These are phyloP conservation scores for Naegleria gruberi DNA, from an alignment of 208 protist species.

Conservation along the genomic window DNA sequence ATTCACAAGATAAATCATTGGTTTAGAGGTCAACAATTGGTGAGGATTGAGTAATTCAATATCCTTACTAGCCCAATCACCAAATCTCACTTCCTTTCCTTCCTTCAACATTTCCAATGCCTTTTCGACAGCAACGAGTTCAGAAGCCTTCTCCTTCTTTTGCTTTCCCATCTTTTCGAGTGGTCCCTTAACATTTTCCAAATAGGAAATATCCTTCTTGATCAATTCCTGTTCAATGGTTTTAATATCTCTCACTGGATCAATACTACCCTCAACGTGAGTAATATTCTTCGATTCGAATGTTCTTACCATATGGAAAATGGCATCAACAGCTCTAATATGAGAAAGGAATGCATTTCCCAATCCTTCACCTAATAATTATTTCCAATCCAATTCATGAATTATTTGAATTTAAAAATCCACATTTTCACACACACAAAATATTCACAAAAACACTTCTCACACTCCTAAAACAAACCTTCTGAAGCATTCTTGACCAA, in stretches of 20 bases:
- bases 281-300: slow-evolving; percentile 9
- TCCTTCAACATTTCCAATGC: background rate
- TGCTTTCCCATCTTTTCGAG: background rate
- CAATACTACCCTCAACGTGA: slow-evolving; percentile 32
- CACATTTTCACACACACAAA: too few relatives aligned
- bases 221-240: slow-evolving; percentile 21
- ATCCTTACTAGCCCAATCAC: background rate
- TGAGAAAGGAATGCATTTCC: slow-evolving; percentile 9
- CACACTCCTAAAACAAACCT: too few relatives aligned
- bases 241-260: slow-evolving; percentile 26
- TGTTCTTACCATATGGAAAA: background rate
- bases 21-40: slow-evolving; percentile 43
- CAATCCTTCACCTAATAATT: background rate
- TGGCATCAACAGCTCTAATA: slow-evolving; percentile 12
- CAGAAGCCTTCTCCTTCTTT: background rate
- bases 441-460: too few relatives aligned
- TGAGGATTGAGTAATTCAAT: slow-evolving; percentile 27
- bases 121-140: background rate
- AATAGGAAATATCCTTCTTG: slow-evolving; percentile 21
- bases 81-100: background rate
- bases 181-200: background rate
- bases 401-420: too few relatives aligned
- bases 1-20: slow-evolving; percentile 44
- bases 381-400: too few relatives aligned
- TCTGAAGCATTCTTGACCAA: background rate